A percentile compares a stretch with the other conserved stretches of the same genome.
These are phyloP conservation scores for Exserohilum turcica DNA, from an alignment of 2,329 filamentous ascomycete genomes.

Conservation along the genomic window DNA sequence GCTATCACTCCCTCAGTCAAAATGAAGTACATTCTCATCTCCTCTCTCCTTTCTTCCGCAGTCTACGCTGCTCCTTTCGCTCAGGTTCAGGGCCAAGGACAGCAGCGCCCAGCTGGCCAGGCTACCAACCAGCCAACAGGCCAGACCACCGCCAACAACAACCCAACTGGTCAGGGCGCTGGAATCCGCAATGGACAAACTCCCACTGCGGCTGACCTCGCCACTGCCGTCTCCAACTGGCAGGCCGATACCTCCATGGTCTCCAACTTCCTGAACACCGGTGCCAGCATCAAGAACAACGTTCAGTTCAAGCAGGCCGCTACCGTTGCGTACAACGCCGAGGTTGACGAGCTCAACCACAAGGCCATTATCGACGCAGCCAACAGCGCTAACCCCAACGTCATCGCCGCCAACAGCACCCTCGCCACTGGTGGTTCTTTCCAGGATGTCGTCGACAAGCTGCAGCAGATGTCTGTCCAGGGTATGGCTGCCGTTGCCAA, in stretches of 20 bases:
- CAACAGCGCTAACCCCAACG: conserved; percentile 31
- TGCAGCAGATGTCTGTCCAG: conserved; percentile 44
- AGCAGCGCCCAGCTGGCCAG: conserved; percentile 1
- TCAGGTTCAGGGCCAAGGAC: conserved; percentile 16
- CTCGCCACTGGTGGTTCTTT: conserved; percentile 45
- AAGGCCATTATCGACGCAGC: conserved; percentile 46
- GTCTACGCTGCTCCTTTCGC: conserved; percentile 40
- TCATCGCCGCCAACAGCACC: conserved; percentile 46
- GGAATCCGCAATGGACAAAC: conserved; percentile 32
- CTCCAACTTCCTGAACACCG: conserved; percentile 46
- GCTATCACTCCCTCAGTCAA: conserved; percentile 20
- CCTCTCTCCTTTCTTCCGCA: conserved; percentile 41
- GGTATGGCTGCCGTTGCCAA: conserved; percentile 39
- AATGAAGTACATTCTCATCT: conserved; percentile 46
- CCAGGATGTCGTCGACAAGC: conserved; percentile 48
- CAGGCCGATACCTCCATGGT: conserved; percentile 47
- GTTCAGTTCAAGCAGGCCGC: conserved; percentile 45
- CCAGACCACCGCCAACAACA: conserved; percentile 4
- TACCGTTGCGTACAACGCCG: conserved; percentile 45
- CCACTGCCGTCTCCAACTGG: conserved; percentile 47
- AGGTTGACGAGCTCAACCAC: conserved; percentile 47
- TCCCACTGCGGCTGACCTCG: conserved; percentile 35
- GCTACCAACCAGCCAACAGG: neutral
- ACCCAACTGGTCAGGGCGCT: conserved; percentile 23
- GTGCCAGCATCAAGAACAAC: conserved; percentile 41